Conservation (phyloP, 2,329 filamentous ascomycete species). For the Byssoonygena ceratinophila region DNA sequence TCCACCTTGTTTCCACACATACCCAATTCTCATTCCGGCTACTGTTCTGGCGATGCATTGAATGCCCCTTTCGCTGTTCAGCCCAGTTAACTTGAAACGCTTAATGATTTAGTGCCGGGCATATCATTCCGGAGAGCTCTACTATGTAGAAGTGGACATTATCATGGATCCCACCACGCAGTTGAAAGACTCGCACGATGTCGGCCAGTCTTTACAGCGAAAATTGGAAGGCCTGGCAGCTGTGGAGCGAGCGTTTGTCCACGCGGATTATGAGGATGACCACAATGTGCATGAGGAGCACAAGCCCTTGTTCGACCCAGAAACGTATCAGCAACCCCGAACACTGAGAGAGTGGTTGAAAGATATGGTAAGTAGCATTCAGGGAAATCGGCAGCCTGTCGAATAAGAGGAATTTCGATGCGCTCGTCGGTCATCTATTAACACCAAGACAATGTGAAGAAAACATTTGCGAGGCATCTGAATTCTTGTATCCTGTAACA, state of each 20-base stretch:
- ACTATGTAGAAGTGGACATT: conserved; percentile 54
- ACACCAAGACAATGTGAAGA: background rate
- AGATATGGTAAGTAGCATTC: background rate
- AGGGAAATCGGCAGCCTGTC: background rate
- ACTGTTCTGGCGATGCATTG: too few relatives aligned
- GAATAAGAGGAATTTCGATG: background rate
- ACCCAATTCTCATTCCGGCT: background rate
- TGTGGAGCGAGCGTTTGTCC: conserved; percentile 40
- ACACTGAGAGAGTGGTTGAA: conserved; percentile 11
- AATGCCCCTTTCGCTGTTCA: background rate
- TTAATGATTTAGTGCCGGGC: conserved; percentile 38
- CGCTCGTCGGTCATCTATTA: background rate
- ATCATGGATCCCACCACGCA: conserved; percentile 48
- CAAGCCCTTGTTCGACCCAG: conserved; percentile 10
- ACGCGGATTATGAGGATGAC: conserved; percentile 36
- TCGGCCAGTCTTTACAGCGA: conserved; percentile 49
- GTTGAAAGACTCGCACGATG: conserved; percentile 49
- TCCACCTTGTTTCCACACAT: background rate
- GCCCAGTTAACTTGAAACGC: conserved; percentile 1
- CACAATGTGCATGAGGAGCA: conserved; percentile 14
- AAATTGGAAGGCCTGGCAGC: conserved; percentile 47
- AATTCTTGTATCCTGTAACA: too few relatives aligned
- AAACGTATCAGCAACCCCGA: conserved; percentile 5
- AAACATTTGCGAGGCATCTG: too few relatives aligned
- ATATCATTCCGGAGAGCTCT: conserved; percentile 52